Evolutionary conservation across 2,329 filamentous ascomycete species (phyloP).

Genomic region (Sporothrix protearum): DNA sequence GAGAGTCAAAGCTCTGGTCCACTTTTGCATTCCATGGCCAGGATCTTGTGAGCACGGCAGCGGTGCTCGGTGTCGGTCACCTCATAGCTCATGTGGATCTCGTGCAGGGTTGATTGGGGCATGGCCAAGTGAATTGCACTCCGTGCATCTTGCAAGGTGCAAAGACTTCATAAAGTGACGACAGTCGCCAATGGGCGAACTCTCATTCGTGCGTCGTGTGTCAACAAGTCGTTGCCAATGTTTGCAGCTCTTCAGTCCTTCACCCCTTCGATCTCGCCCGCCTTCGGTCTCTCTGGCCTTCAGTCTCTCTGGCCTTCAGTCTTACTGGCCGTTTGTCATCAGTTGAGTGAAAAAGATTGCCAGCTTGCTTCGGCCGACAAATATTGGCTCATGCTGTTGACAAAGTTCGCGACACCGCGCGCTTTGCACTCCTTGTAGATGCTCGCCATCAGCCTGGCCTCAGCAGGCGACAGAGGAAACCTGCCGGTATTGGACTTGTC

Average conservation of each 20-base stretch:
- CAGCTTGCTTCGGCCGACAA: not conserved
- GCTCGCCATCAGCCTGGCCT: not conserved
- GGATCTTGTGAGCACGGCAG: not conserved
- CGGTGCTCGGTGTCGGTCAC: constrained; percentile 2
- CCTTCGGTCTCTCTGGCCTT: not conserved
- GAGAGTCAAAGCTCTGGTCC: not conserved
- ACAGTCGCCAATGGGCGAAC: not conserved
- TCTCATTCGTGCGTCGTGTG: not conserved
- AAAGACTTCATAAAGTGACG: not conserved
- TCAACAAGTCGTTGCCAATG: not conserved
- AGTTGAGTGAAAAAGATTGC: too few relatives aligned
- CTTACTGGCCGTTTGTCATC: not conserved
- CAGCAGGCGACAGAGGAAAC: not conserved
- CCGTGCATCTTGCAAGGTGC: not conserved
- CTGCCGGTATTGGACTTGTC: not conserved
- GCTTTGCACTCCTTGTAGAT: constrained; percentile 5
- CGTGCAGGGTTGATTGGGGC: not conserved
- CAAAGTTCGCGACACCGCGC: constrained; percentile 6
- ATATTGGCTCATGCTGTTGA: constrained; percentile 13
- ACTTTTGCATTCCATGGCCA: not conserved
- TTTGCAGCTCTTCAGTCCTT: too few relatives aligned
- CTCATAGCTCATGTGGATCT: constrained; percentile 7
- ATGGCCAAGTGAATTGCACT: not conserved
- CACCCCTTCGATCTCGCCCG: not conserved
- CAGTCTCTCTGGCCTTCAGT: not conserved